Conservation (phyloP, 2,329 filamentous ascomycete species). For the Fusarium sp. region DNA sequence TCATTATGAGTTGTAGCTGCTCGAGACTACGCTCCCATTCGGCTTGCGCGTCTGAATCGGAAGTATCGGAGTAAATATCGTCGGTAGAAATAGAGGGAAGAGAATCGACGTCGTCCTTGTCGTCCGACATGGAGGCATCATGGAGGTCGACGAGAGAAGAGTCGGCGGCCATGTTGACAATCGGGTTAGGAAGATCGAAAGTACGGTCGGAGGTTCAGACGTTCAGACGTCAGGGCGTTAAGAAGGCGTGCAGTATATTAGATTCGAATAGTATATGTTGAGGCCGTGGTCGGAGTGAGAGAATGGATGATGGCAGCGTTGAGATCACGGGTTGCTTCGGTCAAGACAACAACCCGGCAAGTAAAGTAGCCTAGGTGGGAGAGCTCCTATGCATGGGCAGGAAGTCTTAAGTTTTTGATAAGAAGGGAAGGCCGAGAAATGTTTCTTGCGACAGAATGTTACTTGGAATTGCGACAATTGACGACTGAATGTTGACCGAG, state of each 20-base stretch:
- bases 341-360: constrained; percentile 3
- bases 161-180: constrained; percentile 53
- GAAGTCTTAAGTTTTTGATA: not conserved
- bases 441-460: not conserved
- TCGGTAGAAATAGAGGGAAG: constrained; percentile 72
- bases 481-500: constrained; percentile 10
- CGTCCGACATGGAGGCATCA: constrained; percentile 60
- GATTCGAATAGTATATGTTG: not conserved
- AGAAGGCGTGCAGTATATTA: not conserved
- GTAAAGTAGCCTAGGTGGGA: not conserved
- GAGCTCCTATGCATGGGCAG: not conserved
- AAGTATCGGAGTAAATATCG: constrained; percentile 67
- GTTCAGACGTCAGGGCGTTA: not conserved
- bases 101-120: constrained; percentile 71
- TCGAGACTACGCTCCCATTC: constrained; percentile 97
- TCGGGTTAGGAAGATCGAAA: not conserved
- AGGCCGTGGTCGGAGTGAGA: constrained; percentile 4
- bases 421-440: not conserved
- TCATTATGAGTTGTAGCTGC: constrained; percentile 91
- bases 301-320: constrained; percentile 16
- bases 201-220: not conserved
- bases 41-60: constrained; percentile 84
- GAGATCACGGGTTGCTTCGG: constrained; percentile 36
- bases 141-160: constrained; percentile 66
- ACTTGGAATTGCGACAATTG: constrained; percentile 5